phyloP scores from a whole-genome alignment of 768 basidiomycete species.

The Tulasnella sp. region DNA sequence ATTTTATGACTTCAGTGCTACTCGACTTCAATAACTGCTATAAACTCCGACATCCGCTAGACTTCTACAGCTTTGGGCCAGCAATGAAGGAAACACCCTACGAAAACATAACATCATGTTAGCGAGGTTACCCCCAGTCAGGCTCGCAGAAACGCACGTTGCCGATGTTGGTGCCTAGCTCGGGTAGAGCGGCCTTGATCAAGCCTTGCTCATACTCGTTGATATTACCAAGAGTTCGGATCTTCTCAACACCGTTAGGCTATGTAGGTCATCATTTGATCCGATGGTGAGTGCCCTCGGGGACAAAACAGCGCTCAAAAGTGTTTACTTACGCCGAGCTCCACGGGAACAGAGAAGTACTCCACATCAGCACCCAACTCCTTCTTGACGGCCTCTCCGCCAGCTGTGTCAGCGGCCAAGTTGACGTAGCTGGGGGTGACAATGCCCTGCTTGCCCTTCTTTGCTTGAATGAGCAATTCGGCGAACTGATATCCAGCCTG shows the following conservation, averaged over 20 bases:
- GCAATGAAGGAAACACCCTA: conserved; percentile 30
- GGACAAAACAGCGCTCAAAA: too few species aligned
- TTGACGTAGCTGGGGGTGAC: conserved; percentile 81
- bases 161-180: conserved; percentile 68
- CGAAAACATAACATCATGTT: neutral
- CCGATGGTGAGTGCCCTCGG: neutral
- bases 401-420: conserved; percentile 64
- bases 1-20: too few species aligned
- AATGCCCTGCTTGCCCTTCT: conserved; percentile 81
- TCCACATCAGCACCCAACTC: conserved; percentile 73
- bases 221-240: conserved; percentile 73
- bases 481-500: conserved; percentile 92
- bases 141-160: conserved; percentile 35
- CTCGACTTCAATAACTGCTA: neutral
- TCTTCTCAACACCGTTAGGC: conserved; percentile 77
- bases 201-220: conserved; percentile 70
- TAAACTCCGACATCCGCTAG: conserved; percentile 10
- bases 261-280: conserved; percentile 36
- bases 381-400: conserved; percentile 68
- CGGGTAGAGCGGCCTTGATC: conserved; percentile 74
- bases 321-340: conserved; percentile 66
- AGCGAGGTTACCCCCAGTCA: neutral
- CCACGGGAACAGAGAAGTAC: conserved; percentile 85
- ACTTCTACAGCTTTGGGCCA: conserved; percentile 28
- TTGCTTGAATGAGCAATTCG: conserved; percentile 71